Evolutionary conservation across 2,329 filamentous ascomycete species (phyloP), one percentile per base, ranked within the genome.

Genomic region (Microcyclospora pomicola): DNA sequence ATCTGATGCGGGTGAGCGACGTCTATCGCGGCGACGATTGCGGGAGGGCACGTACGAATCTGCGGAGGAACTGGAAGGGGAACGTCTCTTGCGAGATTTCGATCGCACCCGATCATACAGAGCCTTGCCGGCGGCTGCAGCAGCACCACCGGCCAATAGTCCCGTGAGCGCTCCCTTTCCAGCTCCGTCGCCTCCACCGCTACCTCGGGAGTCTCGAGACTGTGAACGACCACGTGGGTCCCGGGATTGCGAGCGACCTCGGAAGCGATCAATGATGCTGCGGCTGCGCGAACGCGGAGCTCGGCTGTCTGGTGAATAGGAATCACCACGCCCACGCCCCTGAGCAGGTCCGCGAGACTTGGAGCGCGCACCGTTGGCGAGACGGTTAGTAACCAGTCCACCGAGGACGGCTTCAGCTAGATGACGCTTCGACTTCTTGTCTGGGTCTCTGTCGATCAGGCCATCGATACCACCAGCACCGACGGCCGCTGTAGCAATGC

Each of bases 401-500:
- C 86, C 87, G 42, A 95, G 73, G 39, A 92, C 86, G 29, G 87
- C 83, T 59, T 93, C 84, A 31, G 86, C 69, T 39, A 94, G 71
- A 51, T 91, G 82, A 34, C 84, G 75, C 62, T 86, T 93, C 47
- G 64, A 64, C 63, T 86, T 79, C 57, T 83, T 78, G 49, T 80
- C 75, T 5, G 77, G 71, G 51, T 86, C 72, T 36, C 67, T 67
- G 48, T 78, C 75, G 40, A 80, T 67, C 31, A 86, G 72, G 15
- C 78, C 79, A 59, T 95, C 85, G 43, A 94, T 81, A 41, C 85
- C 82, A 48, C 83, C 88, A 42, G 88, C 86, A 61, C 84, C 81
- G 19, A 78, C 61, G 28, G 88, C 88, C 34, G 86, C 87, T 15
- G 88, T 95, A 35, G 93, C 72, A 42, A 96, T 75, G 37, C 88